Percentiles rank a stretch among this genome's conserved stretches.
Evolutionary conservation across 2,329 filamentous ascomycete genomes (phyloP).

Genomic region (Amesomyces nigricolor): DNA sequence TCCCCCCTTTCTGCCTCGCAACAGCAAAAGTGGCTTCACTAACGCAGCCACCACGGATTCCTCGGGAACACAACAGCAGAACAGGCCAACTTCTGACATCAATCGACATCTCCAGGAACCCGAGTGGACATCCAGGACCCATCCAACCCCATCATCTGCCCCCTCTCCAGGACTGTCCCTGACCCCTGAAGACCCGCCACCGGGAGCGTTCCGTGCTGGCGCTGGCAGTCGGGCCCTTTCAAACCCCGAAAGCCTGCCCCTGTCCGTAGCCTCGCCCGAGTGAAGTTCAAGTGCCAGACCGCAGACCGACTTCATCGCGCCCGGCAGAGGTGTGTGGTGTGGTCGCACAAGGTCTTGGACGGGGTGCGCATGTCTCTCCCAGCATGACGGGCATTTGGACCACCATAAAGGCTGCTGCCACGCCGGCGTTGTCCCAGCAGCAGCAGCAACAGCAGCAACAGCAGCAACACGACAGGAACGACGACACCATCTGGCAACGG

Average conservation of each 20-base stretch:
- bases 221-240: slow-evolving; percentile 1
- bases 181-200: not conserved
- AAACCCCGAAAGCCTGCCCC: slow-evolving; percentile 9
- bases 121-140: not conserved
- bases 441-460: not conserved
- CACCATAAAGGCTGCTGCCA: slow-evolving; percentile 12
- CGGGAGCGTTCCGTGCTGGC: not conserved
- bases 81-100: no score
- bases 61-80: no score
- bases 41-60: no score
- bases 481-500: not conserved
- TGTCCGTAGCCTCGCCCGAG: not conserved
- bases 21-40: no score
- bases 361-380: not conserved
- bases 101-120: no score
- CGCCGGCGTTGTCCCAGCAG: not conserved
- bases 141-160: not conserved
- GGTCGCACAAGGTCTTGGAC: slow-evolving; percentile 1
- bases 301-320: not conserved
- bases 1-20: no score
- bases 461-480: not conserved
- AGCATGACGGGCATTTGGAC: slow-evolving; percentile 17
- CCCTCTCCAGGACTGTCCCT: not conserved
- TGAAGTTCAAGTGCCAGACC: not conserved
- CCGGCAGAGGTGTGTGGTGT: not conserved